Conservation (phyloP, 352 stramenopile genomes). For the Phytophthora colocasiae region DNA sequence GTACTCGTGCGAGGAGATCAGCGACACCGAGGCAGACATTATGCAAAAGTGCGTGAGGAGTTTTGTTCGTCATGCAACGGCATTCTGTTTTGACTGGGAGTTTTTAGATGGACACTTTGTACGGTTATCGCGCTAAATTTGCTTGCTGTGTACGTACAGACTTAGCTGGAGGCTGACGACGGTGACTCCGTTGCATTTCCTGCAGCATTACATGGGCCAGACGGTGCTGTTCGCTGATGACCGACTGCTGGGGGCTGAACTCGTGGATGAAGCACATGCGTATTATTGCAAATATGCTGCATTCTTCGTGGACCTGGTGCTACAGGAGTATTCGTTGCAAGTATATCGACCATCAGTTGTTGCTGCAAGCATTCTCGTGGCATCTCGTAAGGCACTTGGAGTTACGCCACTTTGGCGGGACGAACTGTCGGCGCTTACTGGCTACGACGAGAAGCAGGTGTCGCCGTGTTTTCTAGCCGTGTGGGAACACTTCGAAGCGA, state of each 20-base stretch:
- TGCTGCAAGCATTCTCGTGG: slow-evolving; percentile 77
- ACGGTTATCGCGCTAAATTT: slow-evolving; percentile 33
- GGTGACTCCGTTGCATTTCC: slow-evolving; percentile 83
- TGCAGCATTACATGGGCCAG: slow-evolving; percentile 82
- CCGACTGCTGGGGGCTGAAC: slow-evolving; percentile 68
- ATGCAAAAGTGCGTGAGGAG: slow-evolving; percentile 47
- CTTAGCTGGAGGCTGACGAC: slow-evolving; percentile 74
- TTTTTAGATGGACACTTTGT: slow-evolving; percentile 12
- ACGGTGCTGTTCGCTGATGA: slow-evolving; percentile 85
- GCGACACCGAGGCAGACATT: slow-evolving; percentile 67
- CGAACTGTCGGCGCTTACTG: slow-evolving; percentile 80
- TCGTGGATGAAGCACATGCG: slow-evolving; percentile 78
- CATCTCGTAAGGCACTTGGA: slow-evolving; percentile 76
- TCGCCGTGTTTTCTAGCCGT: slow-evolving; percentile 86
- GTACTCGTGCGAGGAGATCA: slow-evolving; percentile 88
- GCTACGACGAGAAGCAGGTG: slow-evolving; percentile 83
- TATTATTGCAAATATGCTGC: slow-evolving; percentile 89
- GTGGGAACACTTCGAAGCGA: slow-evolving; percentile 81
- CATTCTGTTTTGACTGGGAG: slow-evolving; percentile 13
- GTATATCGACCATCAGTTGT: slow-evolving; percentile 85
- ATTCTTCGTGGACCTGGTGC: slow-evolving; percentile 86
- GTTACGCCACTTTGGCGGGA: slow-evolving; percentile 85
- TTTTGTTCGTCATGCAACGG: slow-evolving; percentile 28
- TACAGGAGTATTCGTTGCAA: slow-evolving; percentile 87
- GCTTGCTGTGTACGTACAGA: slow-evolving; percentile 43